Conservation (phyloP, 257 asterid species). For the Voacanga thouarsii region DNA sequence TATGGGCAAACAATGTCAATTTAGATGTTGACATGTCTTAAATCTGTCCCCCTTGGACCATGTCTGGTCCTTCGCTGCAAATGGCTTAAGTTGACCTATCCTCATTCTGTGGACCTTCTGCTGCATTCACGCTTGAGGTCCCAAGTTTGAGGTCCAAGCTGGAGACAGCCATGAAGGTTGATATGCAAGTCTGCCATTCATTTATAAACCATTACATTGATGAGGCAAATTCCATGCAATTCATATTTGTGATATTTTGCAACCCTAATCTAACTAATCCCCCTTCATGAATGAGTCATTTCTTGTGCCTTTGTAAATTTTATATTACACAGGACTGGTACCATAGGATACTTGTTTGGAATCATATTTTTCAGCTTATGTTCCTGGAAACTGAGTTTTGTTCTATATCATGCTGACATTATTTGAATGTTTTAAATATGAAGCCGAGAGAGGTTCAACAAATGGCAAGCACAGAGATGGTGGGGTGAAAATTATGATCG, state of each 20-base stretch:
- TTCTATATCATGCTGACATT: slow-evolving; percentile 18
- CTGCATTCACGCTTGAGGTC: background rate
- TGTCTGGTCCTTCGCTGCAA: background rate
- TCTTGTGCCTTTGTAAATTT: background rate
- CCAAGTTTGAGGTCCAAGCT: slow-evolving; percentile 1
- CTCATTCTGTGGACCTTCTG: background rate
- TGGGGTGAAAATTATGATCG: slow-evolving; percentile 86
- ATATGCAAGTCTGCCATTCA: background rate
- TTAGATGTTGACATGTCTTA: background rate
- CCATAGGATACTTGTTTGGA: background rate
- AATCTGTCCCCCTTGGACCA: slow-evolving; percentile 6
- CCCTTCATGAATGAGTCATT: slow-evolving; percentile 2
- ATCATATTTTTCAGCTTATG: background rate
- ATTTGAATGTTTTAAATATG: slow-evolving; percentile 13
- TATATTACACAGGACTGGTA: background rate
- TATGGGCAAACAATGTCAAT: background rate
- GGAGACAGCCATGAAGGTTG: slow-evolving; percentile 3
- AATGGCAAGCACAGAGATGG: slow-evolving; percentile 92
- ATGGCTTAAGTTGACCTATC: background rate
- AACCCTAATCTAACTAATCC: background rate
- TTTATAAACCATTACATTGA: background rate
- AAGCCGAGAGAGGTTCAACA: slow-evolving; percentile 85
- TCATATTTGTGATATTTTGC: background rate
- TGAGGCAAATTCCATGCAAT: background rate
- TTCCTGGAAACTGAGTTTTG: slow-evolving; percentile 1